Evolutionary conservation across 306 rosid genomes (phyloP).

Genomic region (Fragaria vesca): DNA sequence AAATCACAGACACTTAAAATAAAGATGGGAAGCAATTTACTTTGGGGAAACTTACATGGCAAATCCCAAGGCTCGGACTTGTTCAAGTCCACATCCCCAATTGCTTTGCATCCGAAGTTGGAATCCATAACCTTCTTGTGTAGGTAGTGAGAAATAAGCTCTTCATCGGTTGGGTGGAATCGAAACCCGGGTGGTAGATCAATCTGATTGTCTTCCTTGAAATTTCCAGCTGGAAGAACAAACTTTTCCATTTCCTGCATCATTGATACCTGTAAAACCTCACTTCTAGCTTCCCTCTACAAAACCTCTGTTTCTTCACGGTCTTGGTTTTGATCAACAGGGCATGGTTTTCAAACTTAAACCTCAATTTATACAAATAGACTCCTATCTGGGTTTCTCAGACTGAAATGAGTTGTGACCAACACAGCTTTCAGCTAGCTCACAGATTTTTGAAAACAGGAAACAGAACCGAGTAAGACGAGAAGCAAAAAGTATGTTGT

Average conservation of each 20-base stretch:
- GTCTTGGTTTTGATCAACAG: background rate
- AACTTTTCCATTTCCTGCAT: conserved; percentile 46
- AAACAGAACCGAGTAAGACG: conserved; percentile 33
- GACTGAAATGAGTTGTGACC: conserved; percentile 12
- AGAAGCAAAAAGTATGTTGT: conserved; percentile 9
- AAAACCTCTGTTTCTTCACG: background rate
- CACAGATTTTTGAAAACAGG: background rate
- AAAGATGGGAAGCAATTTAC: background rate
- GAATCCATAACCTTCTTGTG: conserved; percentile 59
- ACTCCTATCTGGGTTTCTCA: background rate
- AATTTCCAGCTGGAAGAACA: conserved; percentile 10
- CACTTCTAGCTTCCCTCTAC: background rate
- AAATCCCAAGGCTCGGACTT: conserved; percentile 98
- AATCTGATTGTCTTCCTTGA: conserved; percentile 50
- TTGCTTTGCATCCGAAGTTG: conserved; percentile 62
- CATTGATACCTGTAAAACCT: conserved; percentile 3
- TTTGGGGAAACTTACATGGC: conserved; percentile 54
- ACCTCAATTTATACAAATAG: background rate
- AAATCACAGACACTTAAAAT: background rate
- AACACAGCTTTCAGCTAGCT: conserved; percentile 21
- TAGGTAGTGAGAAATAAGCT: conserved; percentile 82
- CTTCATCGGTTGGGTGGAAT: conserved; percentile 95
- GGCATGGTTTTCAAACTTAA: background rate
- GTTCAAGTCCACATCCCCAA: conserved; percentile 95
- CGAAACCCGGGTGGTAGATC: conserved; percentile 90